Evolutionary conservation across 2,329 filamentous ascomycete genomes (phyloP), one percentile per base, ranked within the genome.

Genomic region (Phyllosticta capitalensis): DNA sequence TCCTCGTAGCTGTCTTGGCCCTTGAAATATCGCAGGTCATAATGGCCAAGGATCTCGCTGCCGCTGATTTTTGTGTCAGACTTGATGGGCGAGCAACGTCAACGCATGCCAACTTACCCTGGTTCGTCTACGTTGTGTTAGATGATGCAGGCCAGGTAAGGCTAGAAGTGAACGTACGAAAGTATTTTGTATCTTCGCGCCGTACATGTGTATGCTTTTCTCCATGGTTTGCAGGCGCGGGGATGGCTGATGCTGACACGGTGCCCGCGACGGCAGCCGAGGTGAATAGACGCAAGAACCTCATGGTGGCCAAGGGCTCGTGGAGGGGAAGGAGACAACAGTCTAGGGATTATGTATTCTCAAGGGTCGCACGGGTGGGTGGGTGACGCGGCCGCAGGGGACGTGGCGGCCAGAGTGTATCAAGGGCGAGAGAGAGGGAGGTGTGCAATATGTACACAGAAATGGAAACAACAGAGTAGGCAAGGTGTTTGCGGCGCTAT

Each of bases 21-120:
- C 48, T 79, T 76, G 74, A 87, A 92, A 74, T 81, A 92, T 62
- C 89, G 84, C 22, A 69, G 72, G 71, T 92, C 89, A 72, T 92
- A 92, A 74, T 92, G 89, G 56, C 83, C 82, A 21, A 88, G 79
- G 28, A 79, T 78, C 57, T 83, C 75, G 65, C 79, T 78, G 45
- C 63, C 64, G 58, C 72, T 59, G 53, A n/a, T 17, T 45, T 3
- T 2, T 9, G 14, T 2, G 9, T 45, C 9, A 24, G 3, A 52
- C n/a, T 9, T 14, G 45, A 58, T 17, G 7, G 9, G 26, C 26
- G 19, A 21, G 9, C 6, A 24, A 10, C 14, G 6, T 20, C 19
- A 17, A 9, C 14, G 2, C 1, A n/a, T 10, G 22, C 10, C 14
- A 33, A 10, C 58, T 59, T 54, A 59, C 58, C 58, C 58, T 55